Evolutionary conservation across 202 grass and related monocot genomes (phyloP), one percentile per base, ranked within the genome.

Genomic region (Setaria italica): DNA sequence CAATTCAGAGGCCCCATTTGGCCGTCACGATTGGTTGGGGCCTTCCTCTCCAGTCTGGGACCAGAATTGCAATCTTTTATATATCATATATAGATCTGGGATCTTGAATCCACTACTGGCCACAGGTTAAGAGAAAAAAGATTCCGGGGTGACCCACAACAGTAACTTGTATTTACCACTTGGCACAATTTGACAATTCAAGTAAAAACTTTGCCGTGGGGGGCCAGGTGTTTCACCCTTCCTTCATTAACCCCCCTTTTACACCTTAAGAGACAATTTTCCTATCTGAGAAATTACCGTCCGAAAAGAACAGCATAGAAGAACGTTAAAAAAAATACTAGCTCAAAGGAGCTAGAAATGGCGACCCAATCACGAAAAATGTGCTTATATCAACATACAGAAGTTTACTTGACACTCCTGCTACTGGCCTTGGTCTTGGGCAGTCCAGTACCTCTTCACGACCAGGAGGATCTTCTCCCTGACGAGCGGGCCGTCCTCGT

Each of bases 381-480:
- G 39, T 34, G 65, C 57, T 82, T 84, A 87, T 84, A 87, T 80
- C 54, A 48, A 74, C 84, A 79, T 35, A 11, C 17, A 51, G 41
- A 60, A 59, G 25, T 87, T 88, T 57, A 81, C 64, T 73, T 46
- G 49, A 73, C 47, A 79, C 39, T 30, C 54, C 62, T 89, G 79
- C 94, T 90, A 88, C 56, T 47, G 68, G 12, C 84, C 79, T 68
- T 89, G 81, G 59, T 86, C 82, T 41, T 41, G 39, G 9, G 89
- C 90, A 39, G 95, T 98, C 93, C 95, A 98, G 37, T 98, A 95
- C n/a, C 77, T 95, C 87, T 98, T 98, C 7, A 87, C 91, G 7
- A 93, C 95, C 9, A 98, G 48, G 13, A 97, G 85, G 79, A 98
- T 17, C 87, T 98, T 98, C 87, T 98, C 95, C 80, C 91, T 81